phyloP scores from a whole-genome alignment of 805 yeast genomes.

The Saccharomyces mikatae region DNA sequence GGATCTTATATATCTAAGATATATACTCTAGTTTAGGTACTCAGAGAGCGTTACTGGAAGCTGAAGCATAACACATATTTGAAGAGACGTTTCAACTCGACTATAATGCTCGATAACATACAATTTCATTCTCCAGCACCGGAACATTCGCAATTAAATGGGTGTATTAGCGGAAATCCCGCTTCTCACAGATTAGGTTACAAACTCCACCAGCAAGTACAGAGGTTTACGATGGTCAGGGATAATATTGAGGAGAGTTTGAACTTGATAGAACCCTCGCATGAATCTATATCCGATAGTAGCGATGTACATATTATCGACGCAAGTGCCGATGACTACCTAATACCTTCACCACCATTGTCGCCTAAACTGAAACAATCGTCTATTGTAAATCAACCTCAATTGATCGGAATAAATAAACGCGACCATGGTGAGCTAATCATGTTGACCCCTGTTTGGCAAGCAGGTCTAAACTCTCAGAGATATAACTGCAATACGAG shows the following conservation, averaged over 20 bases:
- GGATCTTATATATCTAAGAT: background rate
- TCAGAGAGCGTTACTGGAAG: background rate
- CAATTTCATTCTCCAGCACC: conserved; percentile 29
- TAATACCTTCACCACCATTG: conserved; percentile 29
- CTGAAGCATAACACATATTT: background rate
- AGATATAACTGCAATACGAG: conserved; percentile 12
- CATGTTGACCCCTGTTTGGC: conserved; percentile 18
- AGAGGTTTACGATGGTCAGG: background rate
- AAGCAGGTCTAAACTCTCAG: conserved; percentile 8
- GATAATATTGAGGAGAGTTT: background rate
- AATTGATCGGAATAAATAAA: conserved; percentile 2
- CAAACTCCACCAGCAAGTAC: conserved; percentile 12
- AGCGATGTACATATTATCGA: background rate
- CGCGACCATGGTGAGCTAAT: conserved; percentile 8
- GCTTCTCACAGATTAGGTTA: conserved; percentile 10
- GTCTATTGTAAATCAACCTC: conserved; percentile 1
- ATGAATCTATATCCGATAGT: background rate
- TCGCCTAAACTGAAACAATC: conserved; percentile 18
- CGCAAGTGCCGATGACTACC: conserved; percentile 13
- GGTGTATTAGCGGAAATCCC: conserved; percentile 7
- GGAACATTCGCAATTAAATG: conserved; percentile 26
- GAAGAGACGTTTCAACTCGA: background rate
- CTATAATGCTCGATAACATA: conserved; percentile 9
- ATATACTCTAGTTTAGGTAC: background rate
- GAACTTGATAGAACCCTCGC: background rate